Percentiles rank a stretch among this genome's conserved stretches.
Evolutionary conservation across 2,329 filamentous ascomycete species (phyloP).

Genomic region (Penicillium olsonii): DNA sequence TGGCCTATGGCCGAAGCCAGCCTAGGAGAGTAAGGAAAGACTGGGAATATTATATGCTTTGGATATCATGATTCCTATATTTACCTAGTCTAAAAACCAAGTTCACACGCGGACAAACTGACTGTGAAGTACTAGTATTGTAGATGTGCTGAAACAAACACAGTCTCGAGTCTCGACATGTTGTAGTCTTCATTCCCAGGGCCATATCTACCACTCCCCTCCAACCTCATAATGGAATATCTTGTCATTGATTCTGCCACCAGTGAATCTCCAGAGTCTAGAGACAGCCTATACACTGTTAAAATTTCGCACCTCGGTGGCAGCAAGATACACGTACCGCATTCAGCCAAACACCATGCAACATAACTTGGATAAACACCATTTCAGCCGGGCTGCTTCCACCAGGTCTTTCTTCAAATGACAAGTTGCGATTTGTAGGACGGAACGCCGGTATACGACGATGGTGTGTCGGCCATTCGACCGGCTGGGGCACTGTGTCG

Average conservation of each 20-base stretch:
- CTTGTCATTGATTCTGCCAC: constrained; percentile 51
- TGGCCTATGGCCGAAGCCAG: too few relatives aligned
- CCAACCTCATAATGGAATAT: constrained; percentile 56
- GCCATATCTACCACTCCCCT: constrained; percentile 51
- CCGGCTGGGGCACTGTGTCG: constrained; percentile 7
- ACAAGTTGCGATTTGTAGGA: constrained; percentile 47
- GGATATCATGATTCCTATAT: too few relatives aligned
- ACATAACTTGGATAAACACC: constrained; percentile 54
- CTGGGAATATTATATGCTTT: too few relatives aligned
- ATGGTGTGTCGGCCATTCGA: constrained; percentile 52
- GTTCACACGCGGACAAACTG: too few relatives aligned
- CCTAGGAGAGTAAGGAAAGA: too few relatives aligned
- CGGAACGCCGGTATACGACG: constrained; percentile 51
- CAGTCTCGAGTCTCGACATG: too few relatives aligned
- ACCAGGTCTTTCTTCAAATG: constrained; percentile 45
- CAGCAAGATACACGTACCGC: constrained; percentile 26
- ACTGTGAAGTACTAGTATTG: too few relatives aligned
- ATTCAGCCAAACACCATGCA: constrained; percentile 49
- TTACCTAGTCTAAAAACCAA: too few relatives aligned
- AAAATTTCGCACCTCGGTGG: background rate
- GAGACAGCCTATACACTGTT: constrained; percentile 41
- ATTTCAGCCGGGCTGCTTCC: constrained; percentile 49
- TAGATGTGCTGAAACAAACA: too few relatives aligned
- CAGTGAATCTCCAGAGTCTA: constrained; percentile 52
- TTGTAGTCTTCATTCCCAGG: background rate